Evolutionary conservation across 140 eudicot species (phyloP), one percentile per base, ranked within the genome.

Genomic region (Oenanthe javanica): DNA sequence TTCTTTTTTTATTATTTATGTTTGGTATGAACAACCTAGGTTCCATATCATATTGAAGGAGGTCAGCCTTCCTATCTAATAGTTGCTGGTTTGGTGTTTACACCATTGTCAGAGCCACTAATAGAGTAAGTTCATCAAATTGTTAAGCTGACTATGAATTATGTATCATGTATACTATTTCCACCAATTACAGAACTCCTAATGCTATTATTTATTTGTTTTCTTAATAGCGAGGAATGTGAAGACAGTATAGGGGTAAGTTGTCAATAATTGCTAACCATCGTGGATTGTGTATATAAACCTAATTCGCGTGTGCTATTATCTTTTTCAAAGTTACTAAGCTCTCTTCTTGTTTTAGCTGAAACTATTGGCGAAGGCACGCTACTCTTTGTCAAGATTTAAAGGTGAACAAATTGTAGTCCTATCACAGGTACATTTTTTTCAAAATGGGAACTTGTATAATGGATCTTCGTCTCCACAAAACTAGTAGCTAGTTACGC

Each of bases 81-180:
- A 85, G 94, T 92, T 79, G 97, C 96, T 89, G 98, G 98, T 73
- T 84, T 94, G 87, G 97, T 94, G 83, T 94, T 94, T 78, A 94
- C 98, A 42, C 97, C 96, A 81, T 88, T 94, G 25, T 90, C 98
- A 66, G 98, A 94, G 84, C 98, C 97, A 78, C 89, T 94, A 51
- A 92, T 94, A 80, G 98, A 89, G 98, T 94, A 94, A 15, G 90
- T 76, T 84, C 75, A 54, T 78, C 46, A 18, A 18, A 54, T 19
- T 82, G 49, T 79, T 70, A 1, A 43, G 74, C 52, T 51, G 5
- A 50, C 21, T 21, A 50, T 19, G 10, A 23, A 75, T 48, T 10
- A 61, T 78, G 27, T 78, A 5, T 25, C 14, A 11, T 59, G 72
- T 9, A 40, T 31, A 31, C 77, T 55, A 67, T 47, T n/a, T 6